Percentiles rank a stretch among this genome's conserved stretches.
phyloP scores from a whole-genome alignment of 2,329 filamentous ascomycete genomes.

The Apiospora malaysiana region DNA sequence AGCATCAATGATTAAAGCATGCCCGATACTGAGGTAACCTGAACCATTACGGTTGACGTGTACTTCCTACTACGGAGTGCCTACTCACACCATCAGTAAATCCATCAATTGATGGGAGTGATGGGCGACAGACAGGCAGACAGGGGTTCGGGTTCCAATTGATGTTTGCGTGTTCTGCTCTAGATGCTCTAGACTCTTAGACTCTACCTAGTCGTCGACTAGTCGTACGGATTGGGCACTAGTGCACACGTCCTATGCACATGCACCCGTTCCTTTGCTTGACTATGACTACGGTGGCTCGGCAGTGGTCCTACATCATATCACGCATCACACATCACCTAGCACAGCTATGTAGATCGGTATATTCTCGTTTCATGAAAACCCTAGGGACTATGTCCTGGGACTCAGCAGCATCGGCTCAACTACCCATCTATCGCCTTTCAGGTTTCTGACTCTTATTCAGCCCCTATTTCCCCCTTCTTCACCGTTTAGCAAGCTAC shows the following conservation, averaged over 20 bases:
- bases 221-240: constrained; percentile 1
- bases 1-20: too few species aligned
- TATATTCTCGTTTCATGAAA: not conserved
- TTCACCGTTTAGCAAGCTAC: too few species aligned
- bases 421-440: not conserved
- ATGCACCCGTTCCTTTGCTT: not conserved
- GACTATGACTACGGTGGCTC: not conserved
- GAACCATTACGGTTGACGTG: not conserved
- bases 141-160: not conserved
- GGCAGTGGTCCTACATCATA: constrained; percentile 1
- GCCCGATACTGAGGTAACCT: too few species aligned
- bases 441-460: not conserved
- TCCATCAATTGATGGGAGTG: not conserved
- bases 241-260: constrained; percentile 11
- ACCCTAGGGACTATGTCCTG: not conserved
- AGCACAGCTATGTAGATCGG: not conserved
- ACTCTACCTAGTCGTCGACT: too few species aligned
- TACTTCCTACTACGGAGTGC: too few species aligned
- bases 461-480: not conserved
- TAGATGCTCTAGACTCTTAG: not conserved
- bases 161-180: not conserved
- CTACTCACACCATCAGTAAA: not conserved
- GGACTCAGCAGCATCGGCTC: not conserved
- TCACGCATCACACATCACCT: not conserved
- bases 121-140: not conserved